Conservation (phyloP, 192 early-diverging fungal genomes). For the Powellomyces hirtus region DNA sequence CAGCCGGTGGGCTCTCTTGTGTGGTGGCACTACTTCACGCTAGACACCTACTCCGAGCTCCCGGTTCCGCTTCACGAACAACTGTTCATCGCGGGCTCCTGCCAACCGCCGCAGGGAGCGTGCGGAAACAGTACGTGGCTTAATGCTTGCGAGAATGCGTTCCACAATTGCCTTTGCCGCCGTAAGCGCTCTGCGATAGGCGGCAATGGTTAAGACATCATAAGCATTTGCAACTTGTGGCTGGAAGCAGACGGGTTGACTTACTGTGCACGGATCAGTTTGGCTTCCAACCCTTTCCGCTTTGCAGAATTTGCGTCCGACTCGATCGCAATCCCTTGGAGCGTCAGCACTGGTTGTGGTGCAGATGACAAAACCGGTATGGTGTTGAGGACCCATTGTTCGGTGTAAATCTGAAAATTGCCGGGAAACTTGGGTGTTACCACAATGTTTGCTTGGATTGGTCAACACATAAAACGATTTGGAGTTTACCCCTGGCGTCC, state of each 20-base stretch:
- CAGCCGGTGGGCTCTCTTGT: not conserved
- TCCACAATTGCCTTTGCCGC: constrained; percentile 8
- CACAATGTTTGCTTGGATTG: too few relatives aligned
- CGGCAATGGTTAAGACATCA: not conserved
- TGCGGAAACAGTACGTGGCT: not conserved
- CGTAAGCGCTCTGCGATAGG: constrained; percentile 1
- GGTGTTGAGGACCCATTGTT: constrained; percentile 39
- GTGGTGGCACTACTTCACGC: too few relatives aligned
- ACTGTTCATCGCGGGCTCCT: constrained; percentile 18
- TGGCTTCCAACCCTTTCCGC: constrained; percentile 25
- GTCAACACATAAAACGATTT: too few relatives aligned
- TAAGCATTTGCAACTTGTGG: not conserved
- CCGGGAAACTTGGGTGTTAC: too few relatives aligned
- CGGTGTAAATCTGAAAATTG: constrained; percentile 34
- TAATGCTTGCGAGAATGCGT: constrained; percentile 1
- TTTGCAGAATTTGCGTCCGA: constrained; percentile 29
- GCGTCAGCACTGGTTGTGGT: not conserved
- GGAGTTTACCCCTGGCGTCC: constrained; percentile 38
- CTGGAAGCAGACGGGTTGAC: not conserved
- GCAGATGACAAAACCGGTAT: constrained; percentile 7
- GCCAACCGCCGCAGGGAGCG: constrained; percentile 13
- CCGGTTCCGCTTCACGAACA: constrained; percentile 30
- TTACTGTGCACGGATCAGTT: constrained; percentile 28
- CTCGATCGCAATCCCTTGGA: constrained; percentile 50
- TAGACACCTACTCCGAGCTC: constrained; percentile 26